Base-by-base conservation (phyloP, 2,329 filamentous ascomycete genomes). In the Neopestalotiopsis rosae region DNA sequence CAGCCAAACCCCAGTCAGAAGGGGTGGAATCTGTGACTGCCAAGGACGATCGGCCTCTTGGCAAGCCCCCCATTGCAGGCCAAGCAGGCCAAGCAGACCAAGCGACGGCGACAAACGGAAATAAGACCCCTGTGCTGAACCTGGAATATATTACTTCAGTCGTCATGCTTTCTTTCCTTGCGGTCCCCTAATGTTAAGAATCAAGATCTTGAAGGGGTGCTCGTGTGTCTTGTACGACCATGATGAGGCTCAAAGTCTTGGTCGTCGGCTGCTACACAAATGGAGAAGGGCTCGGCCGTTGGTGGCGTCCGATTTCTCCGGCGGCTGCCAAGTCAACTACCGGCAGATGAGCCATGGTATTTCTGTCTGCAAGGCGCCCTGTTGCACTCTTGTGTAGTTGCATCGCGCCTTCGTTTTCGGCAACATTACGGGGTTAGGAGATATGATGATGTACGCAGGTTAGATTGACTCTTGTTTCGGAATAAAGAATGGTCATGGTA, bases 21-120 rank as follows among this genome's bases (percentile, higher is more conserved):
- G 32, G 45, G 32, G 45, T 57, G 34, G 20, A 38, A 66, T 57
- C 20, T 58, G 52, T 32, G n/a, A 67, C 65, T 52, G 65, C 65
- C 65, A 67, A 67, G 65, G 12, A 24, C 56, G 52, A 67, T 67
- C 65, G 42, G 34, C 65, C 30, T 32, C 65, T 67, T 67, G 65
- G 65, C 65, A 30, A 12, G 14, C 45, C 45, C 34, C 52, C n/a
- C 28, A 58, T 38, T 49, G 38, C 30, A 49, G 28, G 34, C 32
- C 20, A 12, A 28, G 24, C 2, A 28, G 24, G 24, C 24, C 24
- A 28, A 28, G 38, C 30, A 49, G 28, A 14, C 32, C 20, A 12
- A 45, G 61, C 61, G 38, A 49, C 42, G 20, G 40, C 38, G 34
- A 56, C 17, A n/a, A 30, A 24, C 28, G 42, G 28, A 34, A 65